Base-by-base conservation (phyloP, 768 basidiomycete species). In the Lactifluus hygrophoroides region DNA sequence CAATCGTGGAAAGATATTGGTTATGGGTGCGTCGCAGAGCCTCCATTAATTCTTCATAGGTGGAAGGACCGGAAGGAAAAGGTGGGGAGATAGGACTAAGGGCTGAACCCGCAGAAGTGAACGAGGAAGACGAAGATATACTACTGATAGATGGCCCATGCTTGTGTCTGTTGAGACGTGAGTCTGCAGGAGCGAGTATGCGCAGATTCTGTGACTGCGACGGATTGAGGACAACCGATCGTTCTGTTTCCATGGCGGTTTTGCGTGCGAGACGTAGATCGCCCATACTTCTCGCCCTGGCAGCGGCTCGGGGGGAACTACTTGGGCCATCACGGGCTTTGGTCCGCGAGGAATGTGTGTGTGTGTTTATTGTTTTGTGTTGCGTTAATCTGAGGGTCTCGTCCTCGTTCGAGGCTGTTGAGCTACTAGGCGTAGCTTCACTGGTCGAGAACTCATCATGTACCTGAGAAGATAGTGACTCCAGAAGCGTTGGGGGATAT, bases 1-100 rank as follows among this genome's bases (percentile, higher is more conserved):
- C 94, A 67, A 96, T 92, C 19, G 92, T 90, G 5, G 92, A 95
- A 11, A 98, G 77, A 66, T 94, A 88, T 49, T 87, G 82, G 68
- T 96, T 94, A 68, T 96, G 93, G 14, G 90, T 90, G 61, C 76
- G 72, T n/a, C 87, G 83, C 45, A 96, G 77, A 7, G 86, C 83
- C 57, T 86, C 85, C 71, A 88, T 77, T 5, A 90, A 81, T 66
- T 89, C 85, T 2, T 77, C 71, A 47, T 84, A 76, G 23, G 80
- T 83, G 37, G 84, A 82, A 46, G 87, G 84, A 3, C 91, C 91
- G 38, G 77, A 77, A 40, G 89, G 90, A 66, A 90, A 88, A 25
- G 69, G 54, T 9, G 81, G 76, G 3, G 81, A 75, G 21, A 75
- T 71, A 9, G 77, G 69, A 32, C 75, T 71, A n/a, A 66, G 69